Percentiles rank a stretch among this genome's conserved stretches.
Evolutionary conservation across 139 green algal species (phyloP).

Genomic region (Eudorina sp.): DNA sequence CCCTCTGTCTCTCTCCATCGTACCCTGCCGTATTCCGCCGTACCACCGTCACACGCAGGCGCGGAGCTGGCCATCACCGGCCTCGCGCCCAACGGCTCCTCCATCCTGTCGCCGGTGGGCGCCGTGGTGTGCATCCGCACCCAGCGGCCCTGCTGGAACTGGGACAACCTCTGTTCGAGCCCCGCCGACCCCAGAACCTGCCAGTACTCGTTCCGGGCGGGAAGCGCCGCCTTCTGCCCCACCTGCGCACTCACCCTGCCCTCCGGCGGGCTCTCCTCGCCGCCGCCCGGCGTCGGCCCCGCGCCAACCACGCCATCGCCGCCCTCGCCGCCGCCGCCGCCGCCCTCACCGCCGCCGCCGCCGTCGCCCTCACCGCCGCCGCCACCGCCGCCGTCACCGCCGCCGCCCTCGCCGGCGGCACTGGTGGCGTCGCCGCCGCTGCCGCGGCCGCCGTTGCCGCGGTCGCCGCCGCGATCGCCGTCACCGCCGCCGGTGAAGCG

Average conservation of each 20-base stretch:
- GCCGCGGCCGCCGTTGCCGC: background rate
- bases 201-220: background rate
- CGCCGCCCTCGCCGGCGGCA: background rate
- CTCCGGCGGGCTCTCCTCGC: too few relatives aligned
- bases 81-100: background rate
- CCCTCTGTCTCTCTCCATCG: too few relatives aligned
- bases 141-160: background rate
- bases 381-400: background rate
- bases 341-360: background rate
- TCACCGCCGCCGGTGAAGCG: background rate
- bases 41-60: background rate
- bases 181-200: background rate
- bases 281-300: background rate
- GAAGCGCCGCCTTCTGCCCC: background rate
- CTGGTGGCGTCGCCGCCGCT: background rate
- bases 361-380: background rate
- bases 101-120: background rate
- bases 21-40: too few relatives aligned
- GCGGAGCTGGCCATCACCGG: background rate
- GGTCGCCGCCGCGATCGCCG: background rate
- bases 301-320: background rate
- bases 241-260: background rate
- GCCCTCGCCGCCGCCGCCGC: background rate
- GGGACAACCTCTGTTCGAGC: background rate
- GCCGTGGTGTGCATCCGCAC: conserved; percentile 2